Percentiles rank a stretch among this genome's conserved stretches.
phyloP scores from a whole-genome alignment of 805 yeast species.

The Ascoidea rubescens region DNA sequence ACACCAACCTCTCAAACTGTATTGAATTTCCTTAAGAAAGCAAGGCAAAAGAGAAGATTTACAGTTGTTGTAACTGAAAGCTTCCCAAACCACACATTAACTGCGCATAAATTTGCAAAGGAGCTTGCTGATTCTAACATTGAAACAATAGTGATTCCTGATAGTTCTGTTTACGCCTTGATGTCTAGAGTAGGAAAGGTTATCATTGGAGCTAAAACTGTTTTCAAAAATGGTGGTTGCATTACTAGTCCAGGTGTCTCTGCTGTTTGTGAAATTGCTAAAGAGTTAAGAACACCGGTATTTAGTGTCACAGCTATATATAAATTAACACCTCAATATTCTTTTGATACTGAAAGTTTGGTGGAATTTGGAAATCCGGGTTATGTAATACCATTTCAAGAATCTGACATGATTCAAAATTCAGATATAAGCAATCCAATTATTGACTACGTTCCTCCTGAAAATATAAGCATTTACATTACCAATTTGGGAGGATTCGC shows the following conservation, averaged over 20 bases:
- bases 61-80: slow-evolving; percentile 86
- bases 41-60: slow-evolving; percentile 80
- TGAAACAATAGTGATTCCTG: slow-evolving; percentile 86
- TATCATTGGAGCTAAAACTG: slow-evolving; percentile 81
- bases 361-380: slow-evolving; percentile 91
- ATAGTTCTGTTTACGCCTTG: slow-evolving; percentile 82
- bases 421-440: slow-evolving; percentile 79
- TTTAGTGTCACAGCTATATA: slow-evolving; percentile 90
- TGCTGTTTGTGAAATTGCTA: slow-evolving; percentile 89
- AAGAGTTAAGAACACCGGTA: slow-evolving; percentile 91
- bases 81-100: slow-evolving; percentile 75
- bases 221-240: slow-evolving; percentile 94
- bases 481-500: slow-evolving; percentile 97
- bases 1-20: slow-evolving; percentile 90
- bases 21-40: slow-evolving; percentile 70
- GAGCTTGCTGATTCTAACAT: slow-evolving; percentile 73
- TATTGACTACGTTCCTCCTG: slow-evolving; percentile 87
- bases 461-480: slow-evolving; percentile 82
- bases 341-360: slow-evolving; percentile 70
- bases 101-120: slow-evolving; percentile 69
- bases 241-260: slow-evolving; percentile 85
- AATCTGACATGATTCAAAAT: slow-evolving; percentile 51
- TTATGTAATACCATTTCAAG: slow-evolving; percentile 68
- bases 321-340: slow-evolving; percentile 86
- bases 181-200: slow-evolving; percentile 98